Evolutionary conservation across 257 asterid genomes (phyloP).

Genomic region (Nicotiana attenuata): DNA sequence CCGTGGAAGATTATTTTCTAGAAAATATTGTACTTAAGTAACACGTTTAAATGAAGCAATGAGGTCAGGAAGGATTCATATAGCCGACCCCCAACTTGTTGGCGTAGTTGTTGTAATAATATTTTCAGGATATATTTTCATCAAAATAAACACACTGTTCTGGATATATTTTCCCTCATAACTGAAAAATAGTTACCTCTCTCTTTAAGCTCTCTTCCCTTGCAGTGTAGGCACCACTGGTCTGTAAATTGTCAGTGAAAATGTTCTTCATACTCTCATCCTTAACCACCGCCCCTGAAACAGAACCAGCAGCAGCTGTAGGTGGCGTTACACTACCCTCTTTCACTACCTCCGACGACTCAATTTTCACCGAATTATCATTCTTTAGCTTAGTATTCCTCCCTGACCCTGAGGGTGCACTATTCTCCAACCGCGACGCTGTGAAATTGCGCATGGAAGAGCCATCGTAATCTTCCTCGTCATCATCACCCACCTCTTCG

Average conservation of each 20-base stretch:
- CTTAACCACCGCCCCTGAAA: conserved; percentile 59
- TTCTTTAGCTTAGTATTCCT: conserved; percentile 73
- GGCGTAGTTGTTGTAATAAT: no score
- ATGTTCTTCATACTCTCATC: conserved; percentile 65
- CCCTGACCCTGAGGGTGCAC: conserved; percentile 26
- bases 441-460: conserved; percentile 87
- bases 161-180: not conserved
- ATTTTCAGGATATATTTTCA: not conserved
- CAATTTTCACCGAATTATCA: conserved; percentile 61
- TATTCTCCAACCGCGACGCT: conserved; percentile 70
- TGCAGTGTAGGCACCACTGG: conserved; percentile 94
- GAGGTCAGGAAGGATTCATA: no score
- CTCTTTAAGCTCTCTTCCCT: conserved; percentile 90
- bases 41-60: no score
- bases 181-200: conserved; percentile 50
- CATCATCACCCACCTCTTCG: conserved; percentile 76
- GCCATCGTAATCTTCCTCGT: conserved; percentile 71
- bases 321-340: conserved; percentile 39
- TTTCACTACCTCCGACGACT: conserved; percentile 52
- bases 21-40: not conserved
- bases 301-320: conserved; percentile 39
- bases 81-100: no score
- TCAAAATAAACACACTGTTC: not conserved
- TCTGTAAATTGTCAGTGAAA: conserved; percentile 73
- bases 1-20: not conserved